Evolutionary conservation across 192 early-diverging fungal genomes (phyloP).

Genomic region (Coemansia sp.): DNA sequence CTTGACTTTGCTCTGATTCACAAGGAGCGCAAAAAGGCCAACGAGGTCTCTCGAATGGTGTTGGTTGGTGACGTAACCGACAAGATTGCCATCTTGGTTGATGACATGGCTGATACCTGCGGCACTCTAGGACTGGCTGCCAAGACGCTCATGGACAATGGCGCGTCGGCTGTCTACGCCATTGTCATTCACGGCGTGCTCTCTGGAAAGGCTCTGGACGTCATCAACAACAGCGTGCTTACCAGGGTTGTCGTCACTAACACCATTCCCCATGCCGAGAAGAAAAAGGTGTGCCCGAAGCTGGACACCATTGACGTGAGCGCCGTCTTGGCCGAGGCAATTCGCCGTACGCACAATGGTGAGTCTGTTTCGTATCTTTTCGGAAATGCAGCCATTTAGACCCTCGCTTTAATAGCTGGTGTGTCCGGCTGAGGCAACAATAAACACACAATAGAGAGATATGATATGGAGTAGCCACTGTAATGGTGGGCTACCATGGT

Average conservation of each 20-base stretch:
- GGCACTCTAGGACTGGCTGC: conserved; percentile 88
- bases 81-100: conserved; percentile 90
- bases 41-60: conserved; percentile 88
- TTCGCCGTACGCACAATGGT: conserved; percentile 70
- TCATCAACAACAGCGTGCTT: conserved; percentile 73
- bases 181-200: conserved; percentile 95
- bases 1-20: conserved; percentile 98
- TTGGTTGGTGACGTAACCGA: conserved; percentile 91
- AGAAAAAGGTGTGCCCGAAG: conserved; percentile 74
- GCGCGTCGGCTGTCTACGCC: conserved; percentile 90
- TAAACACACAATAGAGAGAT: neutral
- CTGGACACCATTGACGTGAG: conserved; percentile 81
- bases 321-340: conserved; percentile 73
- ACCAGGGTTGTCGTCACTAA: conserved; percentile 79
- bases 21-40: conserved; percentile 91
- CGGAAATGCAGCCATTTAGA: conserved; percentile 37
- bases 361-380: conserved; percentile 69
- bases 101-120: conserved; percentile 98
- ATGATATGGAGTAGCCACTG: neutral
- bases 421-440: neutral
- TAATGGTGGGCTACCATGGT: neutral
- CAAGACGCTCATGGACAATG: conserved; percentile 82
- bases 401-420: neutral
- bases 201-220: conserved; percentile 88
- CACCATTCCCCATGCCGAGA: conserved; percentile 79